phyloP scores from a whole-genome alignment of 345 rosid genomes.

The Corchorus capsularis region DNA sequence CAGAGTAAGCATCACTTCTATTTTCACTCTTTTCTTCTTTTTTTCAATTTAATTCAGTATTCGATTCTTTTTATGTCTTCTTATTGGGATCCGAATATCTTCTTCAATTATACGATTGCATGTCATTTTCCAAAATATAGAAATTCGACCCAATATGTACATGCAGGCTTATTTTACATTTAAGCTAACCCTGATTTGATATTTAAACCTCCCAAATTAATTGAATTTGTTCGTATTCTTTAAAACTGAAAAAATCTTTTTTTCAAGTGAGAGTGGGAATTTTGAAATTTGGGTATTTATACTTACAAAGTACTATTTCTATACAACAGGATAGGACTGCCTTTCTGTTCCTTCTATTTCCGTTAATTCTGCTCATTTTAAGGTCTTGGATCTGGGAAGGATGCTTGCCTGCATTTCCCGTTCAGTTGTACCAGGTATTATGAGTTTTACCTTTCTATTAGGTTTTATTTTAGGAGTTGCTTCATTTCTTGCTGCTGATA shows the following conservation, averaged over 20 bases:
- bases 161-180: not conserved
- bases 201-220: not conserved
- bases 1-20: constrained; percentile 66
- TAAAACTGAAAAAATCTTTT: not conserved
- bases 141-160: not conserved
- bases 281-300: not conserved
- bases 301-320: constrained; percentile 6
- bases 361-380: constrained; percentile 64
- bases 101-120: constrained; percentile 1
- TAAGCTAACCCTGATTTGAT: not conserved
- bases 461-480: not conserved
- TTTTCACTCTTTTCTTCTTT: not conserved
- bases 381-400: constrained; percentile 89
- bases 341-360: constrained; percentile 88
- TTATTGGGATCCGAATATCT: not conserved
- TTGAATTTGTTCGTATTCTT: not conserved
- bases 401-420: constrained; percentile 95
- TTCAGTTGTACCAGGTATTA: constrained; percentile 86
- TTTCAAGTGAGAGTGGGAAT: not conserved
- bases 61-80: not conserved
- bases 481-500: not conserved
- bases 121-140: not conserved
- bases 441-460: not conserved
- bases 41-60: not conserved
- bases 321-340: constrained; percentile 92